Base-by-base conservation (phyloP, 306 rosid genomes). In the Gastrolobium bilobum region DNA sequence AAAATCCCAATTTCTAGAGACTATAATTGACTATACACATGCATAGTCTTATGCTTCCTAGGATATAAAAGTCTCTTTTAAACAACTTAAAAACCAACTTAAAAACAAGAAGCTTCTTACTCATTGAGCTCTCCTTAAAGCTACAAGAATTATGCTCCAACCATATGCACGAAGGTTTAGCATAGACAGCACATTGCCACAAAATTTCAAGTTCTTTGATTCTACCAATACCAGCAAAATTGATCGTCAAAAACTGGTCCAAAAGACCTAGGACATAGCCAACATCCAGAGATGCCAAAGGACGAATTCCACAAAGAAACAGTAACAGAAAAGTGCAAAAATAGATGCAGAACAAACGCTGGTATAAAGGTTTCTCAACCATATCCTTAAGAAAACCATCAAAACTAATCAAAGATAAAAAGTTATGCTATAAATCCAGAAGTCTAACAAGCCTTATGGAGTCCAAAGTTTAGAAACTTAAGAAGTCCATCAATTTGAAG, bases 401-500 rank as follows among this genome's bases (percentile, higher is more conserved):
- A 69, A 35, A 63, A 51, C 3, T 33, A 40, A 76, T 57, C 50
- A 42, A 63, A 35, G 11, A 63, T 53, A 8, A 71, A 51, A 71
- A 66, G 70, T 50, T 43, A 46, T 9, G 35, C 60, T 38, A 50
- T 5, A 43, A 53, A 43, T 66, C 33, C 30, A 50, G 6, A 63
- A 51, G 37, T 43, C 15, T 46, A 64, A 57, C 40, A 59, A 47
- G n/a, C 57, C 38, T 14, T 8, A 15, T 11, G 43, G 10, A 9
- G 53, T 77, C 39, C 5, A 43, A 57, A 42, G 10, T 37, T 29
- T 48, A 47, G 20, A 52, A 70, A 39, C 65, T 60, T 50, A 51
- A 62, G 73, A 15, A 47, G 44, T 75, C 58, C 69, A 69, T 72
- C 48, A 51, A 35, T 68, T n/a, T 14, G 38, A 15, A 52, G 5